Conservation (phyloP, 345 rosid genomes). For the Ailanthus altissimus region DNA sequence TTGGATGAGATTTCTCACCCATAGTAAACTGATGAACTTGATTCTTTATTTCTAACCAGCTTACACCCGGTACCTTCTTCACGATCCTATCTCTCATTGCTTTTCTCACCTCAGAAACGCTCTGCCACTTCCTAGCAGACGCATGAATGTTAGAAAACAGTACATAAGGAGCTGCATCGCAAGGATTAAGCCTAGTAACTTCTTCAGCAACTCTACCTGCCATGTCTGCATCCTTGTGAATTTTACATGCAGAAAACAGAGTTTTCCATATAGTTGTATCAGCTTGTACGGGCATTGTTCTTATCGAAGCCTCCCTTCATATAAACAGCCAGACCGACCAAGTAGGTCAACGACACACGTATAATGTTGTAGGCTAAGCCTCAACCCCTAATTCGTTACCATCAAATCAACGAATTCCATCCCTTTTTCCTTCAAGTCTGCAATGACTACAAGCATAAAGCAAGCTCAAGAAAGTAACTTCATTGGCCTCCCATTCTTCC, state of each 20-base stretch:
- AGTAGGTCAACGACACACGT: slow-evolving; percentile 75
- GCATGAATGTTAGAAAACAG: slow-evolving; percentile 72
- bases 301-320: slow-evolving; percentile 60
- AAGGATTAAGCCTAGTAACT: slow-evolving; percentile 57
- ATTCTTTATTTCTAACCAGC: slow-evolving; percentile 75
- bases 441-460: slow-evolving; percentile 84
- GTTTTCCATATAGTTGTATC: slow-evolving; percentile 78
- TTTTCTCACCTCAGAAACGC: slow-evolving; percentile 63
- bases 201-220: slow-evolving; percentile 60
- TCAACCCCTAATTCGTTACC: slow-evolving; percentile 48
- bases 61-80: slow-evolving; percentile 78
- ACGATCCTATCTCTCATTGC: slow-evolving; percentile 62
- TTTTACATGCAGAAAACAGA: slow-evolving; percentile 69
- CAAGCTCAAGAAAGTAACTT: slow-evolving; percentile 65
- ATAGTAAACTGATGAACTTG: slow-evolving; percentile 58
- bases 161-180: slow-evolving; percentile 68
- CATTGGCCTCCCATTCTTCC: slow-evolving; percentile 44
- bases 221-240: slow-evolving; percentile 57
- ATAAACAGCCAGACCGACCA: slow-evolving; percentile 63
- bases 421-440: slow-evolving; percentile 71
- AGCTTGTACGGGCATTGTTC: slow-evolving; percentile 62
- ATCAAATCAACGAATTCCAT: slow-evolving; percentile 54
- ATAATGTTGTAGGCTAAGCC: slow-evolving; percentile 59
- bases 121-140: slow-evolving; percentile 60
- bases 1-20: slow-evolving; percentile 65